These are phyloP conservation scores for Alloteropsis angusta DNA, from an alignment of 202 grass and related monocot genomes.

Conservation along the genomic window DNA sequence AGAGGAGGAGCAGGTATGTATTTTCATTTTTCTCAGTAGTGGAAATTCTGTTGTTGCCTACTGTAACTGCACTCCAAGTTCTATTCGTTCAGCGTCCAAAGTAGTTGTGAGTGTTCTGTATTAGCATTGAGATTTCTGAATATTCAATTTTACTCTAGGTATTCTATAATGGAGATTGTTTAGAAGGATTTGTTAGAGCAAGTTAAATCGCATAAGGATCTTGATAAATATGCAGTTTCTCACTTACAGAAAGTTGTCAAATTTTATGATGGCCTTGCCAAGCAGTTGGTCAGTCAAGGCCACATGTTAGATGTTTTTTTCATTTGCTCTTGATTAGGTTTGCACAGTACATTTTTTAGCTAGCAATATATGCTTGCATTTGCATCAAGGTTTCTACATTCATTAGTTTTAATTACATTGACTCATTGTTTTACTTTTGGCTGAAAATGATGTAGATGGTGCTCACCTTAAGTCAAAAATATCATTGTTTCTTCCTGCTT, in stretches of 20 bases:
- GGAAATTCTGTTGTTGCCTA: not conserved
- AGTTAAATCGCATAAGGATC: constrained; percentile 94
- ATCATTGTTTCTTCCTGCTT: not conserved
- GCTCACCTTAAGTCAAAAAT: not conserved
- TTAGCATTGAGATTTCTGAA: not conserved
- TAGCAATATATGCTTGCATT: constrained; percentile 3
- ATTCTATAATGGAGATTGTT: constrained; percentile 71
- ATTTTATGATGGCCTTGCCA: constrained; percentile 88
- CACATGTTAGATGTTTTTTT: constrained; percentile 96
- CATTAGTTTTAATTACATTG: not conserved
- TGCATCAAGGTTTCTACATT: constrained; percentile 4
- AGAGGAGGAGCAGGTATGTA: constrained; percentile 79
- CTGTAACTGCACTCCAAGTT: not conserved
- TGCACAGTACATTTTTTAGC: constrained; percentile 21
- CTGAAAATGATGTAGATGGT: not conserved
- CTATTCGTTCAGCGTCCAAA: not conserved
- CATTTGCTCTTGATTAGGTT: constrained; percentile 99
- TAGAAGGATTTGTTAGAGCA: constrained; percentile 94
- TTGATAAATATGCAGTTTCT: too few species aligned
- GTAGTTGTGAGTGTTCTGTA: not conserved
- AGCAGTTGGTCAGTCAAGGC: constrained; percentile 70
- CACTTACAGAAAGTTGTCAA: constrained; percentile 94
- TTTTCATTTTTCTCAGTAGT: constrained; percentile 2
- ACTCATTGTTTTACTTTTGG: too few species aligned
- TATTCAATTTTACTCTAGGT: not conserved